Evolutionary conservation across 257 asterid species (phyloP).

Genomic region (Nicotiana tabacum): DNA sequence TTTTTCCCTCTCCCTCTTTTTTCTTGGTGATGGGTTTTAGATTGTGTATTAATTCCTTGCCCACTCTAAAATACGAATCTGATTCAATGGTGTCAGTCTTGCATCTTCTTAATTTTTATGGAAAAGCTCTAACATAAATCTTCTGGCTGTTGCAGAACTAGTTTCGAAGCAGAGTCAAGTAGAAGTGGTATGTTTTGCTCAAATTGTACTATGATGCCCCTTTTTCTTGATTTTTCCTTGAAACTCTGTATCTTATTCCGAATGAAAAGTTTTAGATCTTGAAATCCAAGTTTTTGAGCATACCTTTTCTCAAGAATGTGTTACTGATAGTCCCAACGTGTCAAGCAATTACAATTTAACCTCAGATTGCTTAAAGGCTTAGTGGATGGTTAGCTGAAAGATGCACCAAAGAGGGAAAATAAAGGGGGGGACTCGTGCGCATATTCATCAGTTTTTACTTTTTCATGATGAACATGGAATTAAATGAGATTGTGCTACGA

Average conservation of each 20-base stretch:
- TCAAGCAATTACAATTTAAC: neutral
- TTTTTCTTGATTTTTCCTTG: neutral
- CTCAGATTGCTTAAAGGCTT: neutral
- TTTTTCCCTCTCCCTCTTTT: neutral
- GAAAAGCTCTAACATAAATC: constrained; percentile 13
- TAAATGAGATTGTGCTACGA: neutral
- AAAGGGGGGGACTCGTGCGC: neutral
- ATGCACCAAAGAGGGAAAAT: neutral
- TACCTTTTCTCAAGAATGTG: neutral
- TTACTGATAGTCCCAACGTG: neutral
- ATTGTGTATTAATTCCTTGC: neutral
- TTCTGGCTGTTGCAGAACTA: constrained; percentile 43
- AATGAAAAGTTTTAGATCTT: neutral
- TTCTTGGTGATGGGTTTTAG: neutral
- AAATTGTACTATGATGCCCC: neutral
- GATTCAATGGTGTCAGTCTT: neutral
- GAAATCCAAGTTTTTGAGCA: neutral
- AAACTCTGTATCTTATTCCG: neutral
- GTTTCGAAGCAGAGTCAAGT: constrained; percentile 33
- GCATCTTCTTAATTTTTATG: neutral
- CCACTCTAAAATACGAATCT: neutral
- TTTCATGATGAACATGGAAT: neutral
- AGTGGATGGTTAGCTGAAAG: neutral
- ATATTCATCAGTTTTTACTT: neutral
- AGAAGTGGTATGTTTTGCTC: constrained; percentile 38